phyloP scores from a whole-genome alignment of 148 eudicot species.

The Drosera capensis region DNA sequence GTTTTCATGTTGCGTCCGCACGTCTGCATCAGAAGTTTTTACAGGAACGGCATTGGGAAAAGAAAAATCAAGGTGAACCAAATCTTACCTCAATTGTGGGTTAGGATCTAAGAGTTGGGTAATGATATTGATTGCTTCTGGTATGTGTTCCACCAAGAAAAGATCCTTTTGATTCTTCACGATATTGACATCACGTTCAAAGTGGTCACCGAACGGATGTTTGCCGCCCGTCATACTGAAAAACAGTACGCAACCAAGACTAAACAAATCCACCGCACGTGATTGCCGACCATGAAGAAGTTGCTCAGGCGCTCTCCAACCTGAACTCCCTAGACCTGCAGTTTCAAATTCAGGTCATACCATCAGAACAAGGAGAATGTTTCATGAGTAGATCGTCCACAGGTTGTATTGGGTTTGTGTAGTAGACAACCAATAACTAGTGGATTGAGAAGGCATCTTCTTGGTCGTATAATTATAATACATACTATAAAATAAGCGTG shows the following conservation, averaged over 20 bases:
- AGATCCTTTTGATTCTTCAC: conserved; percentile 52
- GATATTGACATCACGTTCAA: conserved; percentile 84
- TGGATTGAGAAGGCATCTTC: too few relatives aligned
- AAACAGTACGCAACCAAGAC: conserved; percentile 78
- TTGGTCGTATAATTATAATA: too few relatives aligned
- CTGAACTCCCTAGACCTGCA: conserved; percentile 85
- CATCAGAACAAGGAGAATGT: too few relatives aligned
- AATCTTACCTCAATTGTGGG: conserved; percentile 49
- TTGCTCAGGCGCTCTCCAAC: conserved; percentile 99
- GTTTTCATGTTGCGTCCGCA: too few relatives aligned
- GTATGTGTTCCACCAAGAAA: conserved; percentile 60
- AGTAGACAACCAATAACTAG: too few relatives aligned
- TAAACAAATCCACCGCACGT: conserved; percentile 81
- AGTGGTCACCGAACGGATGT: conserved; percentile 80
- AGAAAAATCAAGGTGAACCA: not conserved
- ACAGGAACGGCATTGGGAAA: too few relatives aligned
- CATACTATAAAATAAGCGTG: too few relatives aligned
- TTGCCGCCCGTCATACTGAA: conserved; percentile 81
- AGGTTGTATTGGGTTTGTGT: too few relatives aligned
- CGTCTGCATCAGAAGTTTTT: too few relatives aligned
- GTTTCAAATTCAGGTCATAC: too few relatives aligned
- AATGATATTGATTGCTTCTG: conserved; percentile 82
- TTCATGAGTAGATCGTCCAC: too few relatives aligned
- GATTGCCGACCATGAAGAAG: conserved; percentile 85
- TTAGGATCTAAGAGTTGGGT: conserved; percentile 45